A percentile compares a stretch with the other conserved stretches of the same genome.
phyloP scores from a whole-genome alignment of 805 yeast species.

The Yarrowia sp. region DNA sequence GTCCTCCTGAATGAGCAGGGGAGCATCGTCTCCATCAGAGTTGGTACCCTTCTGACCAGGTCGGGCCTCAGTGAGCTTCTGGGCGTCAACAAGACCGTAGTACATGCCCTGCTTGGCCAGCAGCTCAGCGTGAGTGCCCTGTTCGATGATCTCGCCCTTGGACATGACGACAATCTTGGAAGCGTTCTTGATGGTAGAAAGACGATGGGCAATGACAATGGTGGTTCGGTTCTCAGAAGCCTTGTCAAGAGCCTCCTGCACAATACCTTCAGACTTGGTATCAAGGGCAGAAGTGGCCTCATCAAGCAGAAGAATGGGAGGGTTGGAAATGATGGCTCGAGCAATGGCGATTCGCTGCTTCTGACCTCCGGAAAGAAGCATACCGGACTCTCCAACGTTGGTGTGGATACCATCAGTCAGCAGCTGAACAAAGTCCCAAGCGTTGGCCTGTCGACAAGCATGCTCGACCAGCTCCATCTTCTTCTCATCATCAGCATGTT shows the following conservation, averaged over 20 bases:
- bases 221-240: slow-evolving; percentile 55
- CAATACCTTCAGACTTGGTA: slow-evolving; percentile 55
- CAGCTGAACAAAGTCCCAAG: slow-evolving; percentile 56
- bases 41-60: slow-evolving; percentile 39
- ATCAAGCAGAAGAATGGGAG: slow-evolving; percentile 64
- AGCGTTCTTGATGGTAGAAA: slow-evolving; percentile 64
- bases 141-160: slow-evolving; percentile 59
- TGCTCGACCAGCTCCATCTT: slow-evolving; percentile 51
- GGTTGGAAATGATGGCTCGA: slow-evolving; percentile 68
- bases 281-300: slow-evolving; percentile 72
- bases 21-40: slow-evolving; percentile 4
- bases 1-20: slow-evolving; percentile 39
- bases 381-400: slow-evolving; percentile 66
- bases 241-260: slow-evolving; percentile 53
- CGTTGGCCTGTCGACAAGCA: slow-evolving; percentile 53
- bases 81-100: slow-evolving; percentile 51
- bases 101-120: slow-evolving; percentile 47
- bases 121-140: slow-evolving; percentile 54
- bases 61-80: slow-evolving; percentile 45
- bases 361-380: slow-evolving; percentile 72
- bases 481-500: slow-evolving; percentile 53
- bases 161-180: slow-evolving; percentile 61
- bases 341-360: slow-evolving; percentile 77
- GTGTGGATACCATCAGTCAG: slow-evolving; percentile 86
- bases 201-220: slow-evolving; percentile 64